Evolutionary conservation across 805 yeast species (phyloP), one percentile per base, ranked within the genome.

Genomic region (Candida hungchunana): DNA sequence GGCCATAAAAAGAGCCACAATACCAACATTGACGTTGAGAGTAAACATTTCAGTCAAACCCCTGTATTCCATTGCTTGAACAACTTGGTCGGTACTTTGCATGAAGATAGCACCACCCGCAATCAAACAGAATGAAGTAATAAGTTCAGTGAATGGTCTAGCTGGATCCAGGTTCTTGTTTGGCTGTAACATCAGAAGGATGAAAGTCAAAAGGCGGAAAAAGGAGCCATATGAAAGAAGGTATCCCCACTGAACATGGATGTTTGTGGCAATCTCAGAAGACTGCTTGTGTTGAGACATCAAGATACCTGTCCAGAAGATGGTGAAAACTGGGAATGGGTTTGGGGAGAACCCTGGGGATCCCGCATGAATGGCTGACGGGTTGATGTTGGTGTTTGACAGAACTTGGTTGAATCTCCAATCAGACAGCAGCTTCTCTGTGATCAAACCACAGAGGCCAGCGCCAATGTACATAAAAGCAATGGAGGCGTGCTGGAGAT

Each of bases 201-300:
- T 30, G 49, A 79, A 78, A 0, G 95, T 81, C 28, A 74, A 34
- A 12, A 82, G 60, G 46, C 98, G 72, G 60, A 89, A 77, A 10
- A 77, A 71, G 3, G 96, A 82, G 2, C 88, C 97, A 47, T 75
- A 73, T n/a, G 89, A 73, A 39, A 93, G 69, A 52, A 93, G 61
- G 39, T 73, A 70, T 7, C 98, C 98, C 98, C 98, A 93, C 62
- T 88, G 97, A 36, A 73, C 64, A 59, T 93, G 98, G 43, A 93
- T 75, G 13, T 62, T 66, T 3, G 97, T 87, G 3, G 96, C 79
- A 21, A 82, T 70, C 36, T 58, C 66, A 1, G 93, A 80, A 6
- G 89, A 83, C 61, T 93, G 98, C 26, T 77, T 79, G 61, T 93
- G 98, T 59, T 82, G 86, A 2, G 97, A 88, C 98, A 93, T 93